Conservation (phyloP, 176 grass and related monocot genomes). For the Oryza longistaminata region DNA sequence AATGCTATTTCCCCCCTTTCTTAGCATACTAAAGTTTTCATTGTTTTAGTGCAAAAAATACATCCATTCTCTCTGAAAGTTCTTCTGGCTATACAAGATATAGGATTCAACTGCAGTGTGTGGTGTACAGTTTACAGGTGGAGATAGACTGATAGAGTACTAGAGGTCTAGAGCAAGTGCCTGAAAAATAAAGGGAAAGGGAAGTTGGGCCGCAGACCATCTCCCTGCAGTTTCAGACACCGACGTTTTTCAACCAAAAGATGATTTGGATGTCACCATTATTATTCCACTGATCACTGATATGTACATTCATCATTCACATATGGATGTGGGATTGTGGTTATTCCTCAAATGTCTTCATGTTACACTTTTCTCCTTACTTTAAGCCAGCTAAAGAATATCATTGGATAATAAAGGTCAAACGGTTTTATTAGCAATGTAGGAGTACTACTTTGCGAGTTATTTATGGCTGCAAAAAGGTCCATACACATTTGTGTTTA, state of each 20-base stretch:
- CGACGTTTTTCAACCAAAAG: not conserved
- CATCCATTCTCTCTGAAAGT: not conserved
- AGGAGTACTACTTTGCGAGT: not conserved
- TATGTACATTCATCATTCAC: not conserved
- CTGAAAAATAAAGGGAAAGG: not conserved
- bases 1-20: not conserved
- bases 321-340: not conserved
- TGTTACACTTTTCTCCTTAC: not conserved
- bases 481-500: not conserved
- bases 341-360: not conserved
- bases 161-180: not conserved
- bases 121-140: not conserved
- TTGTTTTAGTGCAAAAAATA: not conserved
- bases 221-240: not conserved
- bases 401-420: conserved; percentile 31
- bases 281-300: not conserved
- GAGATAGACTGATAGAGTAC: not conserved
- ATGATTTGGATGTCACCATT: not conserved
- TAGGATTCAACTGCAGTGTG: not conserved
- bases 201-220: not conserved
- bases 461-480: not conserved
- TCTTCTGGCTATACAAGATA: not conserved
- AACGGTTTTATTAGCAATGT: not conserved
- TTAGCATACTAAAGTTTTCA: not conserved
- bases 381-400: not conserved